phyloP scores from a whole-genome alignment of 2,329 filamentous ascomycete species.

The Cordyceps cicadae region DNA sequence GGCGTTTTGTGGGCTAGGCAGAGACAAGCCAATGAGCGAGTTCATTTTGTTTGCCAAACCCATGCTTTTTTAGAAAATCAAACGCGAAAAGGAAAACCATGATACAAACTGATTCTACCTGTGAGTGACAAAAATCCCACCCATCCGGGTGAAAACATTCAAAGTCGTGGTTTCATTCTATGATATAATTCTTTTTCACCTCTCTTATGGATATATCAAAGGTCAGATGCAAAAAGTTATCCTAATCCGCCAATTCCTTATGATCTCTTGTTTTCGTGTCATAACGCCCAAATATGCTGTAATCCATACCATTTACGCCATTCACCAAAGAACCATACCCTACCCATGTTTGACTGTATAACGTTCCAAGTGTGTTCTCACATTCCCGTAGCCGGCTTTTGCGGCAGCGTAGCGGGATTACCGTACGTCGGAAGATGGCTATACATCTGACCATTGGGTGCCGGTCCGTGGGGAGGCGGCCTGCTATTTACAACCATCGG shows the following conservation, averaged over 20 bases:
- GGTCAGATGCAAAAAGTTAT: constrained; percentile 15
- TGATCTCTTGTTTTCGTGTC: constrained; percentile 9
- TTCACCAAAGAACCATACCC: constrained; percentile 12
- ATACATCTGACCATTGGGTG: constrained; percentile 35
- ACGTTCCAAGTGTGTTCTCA: constrained; percentile 21
- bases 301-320: constrained; percentile 27
- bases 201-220: not conserved
- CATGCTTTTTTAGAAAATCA: constrained; percentile 9
- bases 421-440: constrained; percentile 48
- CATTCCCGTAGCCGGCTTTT: constrained; percentile 47
- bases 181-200: not conserved
- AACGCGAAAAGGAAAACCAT: constrained; percentile 24
- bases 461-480: constrained; percentile 28
- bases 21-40: not conserved
- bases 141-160: not conserved
- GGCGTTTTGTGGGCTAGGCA: constrained; percentile 8
- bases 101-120: constrained; percentile 18
- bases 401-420: constrained; percentile 51
- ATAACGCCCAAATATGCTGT: constrained; percentile 31
- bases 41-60: constrained; percentile 1
- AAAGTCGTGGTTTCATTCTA: constrained; percentile 5
- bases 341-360: not conserved
- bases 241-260: constrained; percentile 24
- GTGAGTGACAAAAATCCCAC: not conserved
- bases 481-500: constrained; percentile 38